Conservation (phyloP, 1,284 basidiomycete genomes). For the Acaromyces ingoldii region DNA sequence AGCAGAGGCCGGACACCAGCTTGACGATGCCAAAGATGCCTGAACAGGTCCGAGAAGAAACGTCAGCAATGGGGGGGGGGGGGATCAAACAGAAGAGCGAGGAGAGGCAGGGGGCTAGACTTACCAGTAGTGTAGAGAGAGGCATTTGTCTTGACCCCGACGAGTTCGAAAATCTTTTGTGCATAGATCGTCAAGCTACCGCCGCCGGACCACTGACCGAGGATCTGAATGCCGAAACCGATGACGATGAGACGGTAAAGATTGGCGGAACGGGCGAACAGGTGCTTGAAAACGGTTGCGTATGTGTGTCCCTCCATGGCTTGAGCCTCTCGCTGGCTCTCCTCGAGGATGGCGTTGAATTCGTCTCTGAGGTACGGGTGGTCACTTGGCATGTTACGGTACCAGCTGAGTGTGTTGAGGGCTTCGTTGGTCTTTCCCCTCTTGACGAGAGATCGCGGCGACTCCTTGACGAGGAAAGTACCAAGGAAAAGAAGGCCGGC, state of each 20-base stretch:
- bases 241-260: background rate
- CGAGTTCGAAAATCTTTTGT: conserved; percentile 18
- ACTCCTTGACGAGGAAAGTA: conserved; percentile 56
- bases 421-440: conserved; percentile 65
- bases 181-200: too few relatives aligned
- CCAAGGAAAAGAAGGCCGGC: background rate
- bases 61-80: too few relatives aligned
- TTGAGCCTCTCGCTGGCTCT: background rate
- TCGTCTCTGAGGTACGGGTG: background rate
- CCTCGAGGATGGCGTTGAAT: too few relatives aligned
- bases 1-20: conserved; percentile 21
- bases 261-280: background rate
- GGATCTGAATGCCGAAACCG: background rate
- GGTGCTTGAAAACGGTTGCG: conserved; percentile 8
- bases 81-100: too few relatives aligned
- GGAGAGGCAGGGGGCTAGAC: too few relatives aligned
- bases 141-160: conserved; percentile 17
- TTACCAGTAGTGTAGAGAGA: conserved; percentile 24
- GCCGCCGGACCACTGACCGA: too few relatives aligned
- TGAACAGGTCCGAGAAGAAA: too few relatives aligned
- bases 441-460: conserved; percentile 65
- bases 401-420: conserved; percentile 60
- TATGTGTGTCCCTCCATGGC: background rate
- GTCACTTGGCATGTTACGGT: conserved; percentile 58
- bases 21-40: conserved; percentile 30